These are phyloP conservation scores for carrot (Daucus carota) DNA, from an alignment of 129 eudicot genomes.

Conservation along the genomic window DH1_v3.0 NC_030386.2:31904001-31904500, in stretches of 20 bases:
- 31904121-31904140: not conserved
- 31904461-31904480: not conserved
- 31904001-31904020: too few relatives aligned
- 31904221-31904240: too few relatives aligned
- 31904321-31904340: not conserved
- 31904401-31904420: conserved; percentile 17
- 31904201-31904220: too few relatives aligned
- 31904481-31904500: not conserved
- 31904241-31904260: too few relatives aligned
- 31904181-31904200: not conserved
- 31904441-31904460: not conserved
- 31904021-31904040: too few relatives aligned
- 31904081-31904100: too few relatives aligned
- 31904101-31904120: not conserved
- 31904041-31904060: not conserved
- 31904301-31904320: not conserved
- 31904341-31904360: conserved; percentile 1
- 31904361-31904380: conserved; percentile 4
- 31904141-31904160: not conserved
- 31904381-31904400: conserved; percentile 11
- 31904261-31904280: not conserved
- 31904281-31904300: not conserved
- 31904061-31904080: not conserved
- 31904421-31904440: conserved; percentile 13
- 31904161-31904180: not conserved